Percentiles rank a stretch among this genome's conserved stretches.
Evolutionary conservation across 2,329 filamentous ascomycete species (phyloP).

Genomic region (Trichophyton rubrum): DNA sequence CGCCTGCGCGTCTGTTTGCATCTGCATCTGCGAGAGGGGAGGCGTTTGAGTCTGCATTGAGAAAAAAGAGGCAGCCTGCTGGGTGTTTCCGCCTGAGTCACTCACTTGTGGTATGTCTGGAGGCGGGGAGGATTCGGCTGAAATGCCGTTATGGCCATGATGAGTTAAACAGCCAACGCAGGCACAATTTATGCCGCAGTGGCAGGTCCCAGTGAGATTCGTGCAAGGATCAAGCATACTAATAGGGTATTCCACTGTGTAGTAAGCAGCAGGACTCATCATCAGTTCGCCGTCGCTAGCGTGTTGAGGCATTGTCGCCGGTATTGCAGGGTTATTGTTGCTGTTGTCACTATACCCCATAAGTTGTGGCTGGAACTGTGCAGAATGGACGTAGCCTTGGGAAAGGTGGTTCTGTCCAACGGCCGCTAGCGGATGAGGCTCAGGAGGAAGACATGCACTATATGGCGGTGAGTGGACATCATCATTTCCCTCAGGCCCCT

Average conservation of each 20-base stretch:
- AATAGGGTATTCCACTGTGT: constrained; percentile 32
- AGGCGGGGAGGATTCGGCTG: constrained; percentile 20
- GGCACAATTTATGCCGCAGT: constrained; percentile 40
- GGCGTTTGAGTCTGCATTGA: not conserved
- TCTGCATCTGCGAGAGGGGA: not conserved
- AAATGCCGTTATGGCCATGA: constrained; percentile 37
- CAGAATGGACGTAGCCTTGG: constrained; percentile 11
- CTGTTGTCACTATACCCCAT: not conserved
- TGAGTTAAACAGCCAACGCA: constrained; percentile 44
- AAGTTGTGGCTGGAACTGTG: not conserved
- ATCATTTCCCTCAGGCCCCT: constrained; percentile 13
- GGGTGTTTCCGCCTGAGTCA: not conserved
- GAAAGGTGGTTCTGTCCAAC: constrained; percentile 6
- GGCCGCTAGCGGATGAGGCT: not conserved
- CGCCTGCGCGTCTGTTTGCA: not conserved
- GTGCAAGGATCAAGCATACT: constrained; percentile 31
- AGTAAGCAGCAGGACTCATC: constrained; percentile 33
- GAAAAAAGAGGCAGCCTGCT: not conserved
- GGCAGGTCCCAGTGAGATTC: constrained; percentile 39
- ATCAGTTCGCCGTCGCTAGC: constrained; percentile 16
- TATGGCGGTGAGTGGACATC: constrained; percentile 17
- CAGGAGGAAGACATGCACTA: constrained; percentile 7
- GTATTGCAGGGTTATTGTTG: not conserved
- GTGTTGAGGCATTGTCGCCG: not conserved
- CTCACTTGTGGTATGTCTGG: constrained; percentile 6